These are phyloP conservation scores for Xylaria sp. DNA, from an alignment of 2,329 filamentous ascomycete species.

Conservation along the genomic window DNA sequence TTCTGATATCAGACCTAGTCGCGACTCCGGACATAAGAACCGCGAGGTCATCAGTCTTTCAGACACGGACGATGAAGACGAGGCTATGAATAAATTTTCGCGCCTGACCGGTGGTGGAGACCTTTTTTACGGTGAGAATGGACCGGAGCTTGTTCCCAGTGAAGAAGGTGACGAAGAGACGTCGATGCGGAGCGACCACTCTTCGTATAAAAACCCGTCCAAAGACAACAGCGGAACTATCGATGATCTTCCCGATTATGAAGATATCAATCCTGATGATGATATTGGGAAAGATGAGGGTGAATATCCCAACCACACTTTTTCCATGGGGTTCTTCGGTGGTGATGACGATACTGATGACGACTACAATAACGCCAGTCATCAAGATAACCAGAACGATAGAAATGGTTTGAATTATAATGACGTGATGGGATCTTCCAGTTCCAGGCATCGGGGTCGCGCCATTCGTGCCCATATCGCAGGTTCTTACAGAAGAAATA, in stretches of 20 bases:
- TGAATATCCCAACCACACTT: not conserved
- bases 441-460: not conserved
- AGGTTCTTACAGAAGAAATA: not conserved
- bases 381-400: not conserved
- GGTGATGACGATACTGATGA: not conserved
- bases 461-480: not conserved
- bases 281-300: not conserved
- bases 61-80: constrained; percentile 23
- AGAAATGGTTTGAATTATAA: not conserved
- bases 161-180: not conserved
- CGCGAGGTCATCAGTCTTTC: constrained; percentile 7
- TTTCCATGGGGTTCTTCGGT: not conserved
- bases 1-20: not conserved
- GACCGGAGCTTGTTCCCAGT: not conserved
- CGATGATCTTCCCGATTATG: constrained; percentile 8
- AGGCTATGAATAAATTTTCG: not conserved
- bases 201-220: not conserved
- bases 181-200: no score
- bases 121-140: not conserved
- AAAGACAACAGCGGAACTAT: not conserved
- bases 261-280: not conserved
- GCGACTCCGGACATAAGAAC: not conserved
- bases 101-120: constrained; percentile 19
- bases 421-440: not conserved
- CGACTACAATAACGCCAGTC: not conserved